phyloP scores from a whole-genome alignment of 208 protist genomes.

The Acanthamoeba triangularis region DNA sequence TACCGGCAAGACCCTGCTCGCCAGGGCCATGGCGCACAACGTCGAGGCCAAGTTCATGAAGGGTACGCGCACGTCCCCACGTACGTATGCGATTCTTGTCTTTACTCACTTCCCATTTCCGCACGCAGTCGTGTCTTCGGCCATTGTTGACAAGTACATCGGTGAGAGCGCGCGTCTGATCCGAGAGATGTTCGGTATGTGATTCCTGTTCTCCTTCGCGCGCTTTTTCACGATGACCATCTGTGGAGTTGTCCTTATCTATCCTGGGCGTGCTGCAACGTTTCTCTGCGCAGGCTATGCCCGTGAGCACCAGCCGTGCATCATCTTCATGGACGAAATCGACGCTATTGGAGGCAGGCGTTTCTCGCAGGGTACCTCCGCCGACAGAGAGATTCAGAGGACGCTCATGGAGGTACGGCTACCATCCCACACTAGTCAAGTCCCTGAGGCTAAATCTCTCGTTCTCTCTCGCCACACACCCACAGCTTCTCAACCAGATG shows the following conservation, averaged over 20 bases:
- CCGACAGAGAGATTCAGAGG: slow-evolving; percentile 99
- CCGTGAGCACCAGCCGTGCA: slow-evolving; percentile 99
- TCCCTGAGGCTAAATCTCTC: slow-evolving; percentile 91
- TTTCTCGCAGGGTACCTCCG: slow-evolving; percentile 98
- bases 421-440: slow-evolving; percentile 87
- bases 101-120: neutral
- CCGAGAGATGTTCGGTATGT: slow-evolving; percentile 99
- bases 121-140: slow-evolving; percentile 96
- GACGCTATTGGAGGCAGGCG: slow-evolving; percentile 99
- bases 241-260: too few species aligned
- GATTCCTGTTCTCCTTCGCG: neutral
- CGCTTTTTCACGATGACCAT: neutral
- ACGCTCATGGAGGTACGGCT: slow-evolving; percentile 98
- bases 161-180: slow-evolving; percentile 99
- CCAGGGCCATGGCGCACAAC: slow-evolving; percentile 99
- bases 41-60: slow-evolving; percentile 99
- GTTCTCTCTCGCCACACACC: neutral
- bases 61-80: slow-evolving; percentile 3
- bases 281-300: slow-evolving; percentile 88
- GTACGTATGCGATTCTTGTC: neutral
- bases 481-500: slow-evolving; percentile 99
- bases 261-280: neutral
- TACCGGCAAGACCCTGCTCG: slow-evolving; percentile 97
- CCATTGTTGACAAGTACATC: slow-evolving; percentile 99
- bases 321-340: slow-evolving; percentile 99